A percentile compares a stretch with the other conserved stretches of the same genome.
These are phyloP conservation scores for Xerocomellus intermedius DNA, from an alignment of 768 basidiomycete genomes.

Conservation along the genomic window DNA sequence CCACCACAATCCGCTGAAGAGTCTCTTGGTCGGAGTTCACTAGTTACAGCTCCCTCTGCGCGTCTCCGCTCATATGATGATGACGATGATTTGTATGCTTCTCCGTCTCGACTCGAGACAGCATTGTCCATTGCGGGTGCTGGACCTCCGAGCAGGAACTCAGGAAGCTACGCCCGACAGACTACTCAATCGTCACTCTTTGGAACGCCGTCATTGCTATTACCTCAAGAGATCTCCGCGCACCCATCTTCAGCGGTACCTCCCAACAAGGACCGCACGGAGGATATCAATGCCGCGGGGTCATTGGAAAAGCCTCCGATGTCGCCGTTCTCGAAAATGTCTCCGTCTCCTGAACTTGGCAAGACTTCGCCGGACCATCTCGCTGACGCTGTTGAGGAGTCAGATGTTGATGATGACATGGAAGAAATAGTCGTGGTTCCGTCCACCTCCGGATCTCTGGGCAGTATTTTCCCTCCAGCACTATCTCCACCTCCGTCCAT, in stretches of 20 bases:
- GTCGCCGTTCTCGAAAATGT: not conserved
- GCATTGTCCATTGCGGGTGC: conserved; percentile 67
- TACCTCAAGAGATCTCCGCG: conserved; percentile 7
- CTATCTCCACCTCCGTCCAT: conserved; percentile 16
- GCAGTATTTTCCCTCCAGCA: not conserved
- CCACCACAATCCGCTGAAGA: conserved; percentile 5
- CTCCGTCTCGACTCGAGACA: conserved; percentile 61
- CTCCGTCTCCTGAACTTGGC: not conserved
- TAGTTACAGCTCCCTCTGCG: not conserved
- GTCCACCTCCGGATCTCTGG: not conserved
- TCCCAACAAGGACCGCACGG: not conserved
- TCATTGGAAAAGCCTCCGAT: conserved; percentile 6
- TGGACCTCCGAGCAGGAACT: conserved; percentile 33
- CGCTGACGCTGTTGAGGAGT: conserved; percentile 3
- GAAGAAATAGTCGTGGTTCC: conserved; percentile 31
- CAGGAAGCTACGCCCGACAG: conserved; percentile 12
- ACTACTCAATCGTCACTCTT: conserved; percentile 31
- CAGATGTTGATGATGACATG: conserved; percentile 38
- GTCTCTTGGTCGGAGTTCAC: not conserved
- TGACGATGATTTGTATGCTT: conserved; percentile 49
- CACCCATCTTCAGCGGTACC: not conserved
- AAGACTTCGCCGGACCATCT: not conserved
- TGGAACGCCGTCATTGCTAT: conserved; percentile 37
- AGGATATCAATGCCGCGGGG: not conserved
- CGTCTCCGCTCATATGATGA: conserved; percentile 19